Evolutionary conservation across 2,329 filamentous ascomycete genomes (phyloP).

Genomic region (Cladophialophora psammophila): DNA sequence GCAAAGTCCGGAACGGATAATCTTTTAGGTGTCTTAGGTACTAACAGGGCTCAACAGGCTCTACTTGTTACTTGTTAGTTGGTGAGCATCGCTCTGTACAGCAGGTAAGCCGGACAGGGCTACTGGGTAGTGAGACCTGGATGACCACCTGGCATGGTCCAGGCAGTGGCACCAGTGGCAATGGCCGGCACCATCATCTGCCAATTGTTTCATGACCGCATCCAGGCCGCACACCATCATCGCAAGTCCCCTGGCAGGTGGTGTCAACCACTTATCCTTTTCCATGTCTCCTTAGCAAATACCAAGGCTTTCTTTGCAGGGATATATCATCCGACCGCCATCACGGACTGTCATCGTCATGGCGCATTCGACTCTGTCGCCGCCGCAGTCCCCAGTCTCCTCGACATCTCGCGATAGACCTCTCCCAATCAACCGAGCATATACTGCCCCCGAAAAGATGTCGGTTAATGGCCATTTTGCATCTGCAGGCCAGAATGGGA

Average conservation of each 20-base stretch:
- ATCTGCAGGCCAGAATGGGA: constrained; percentile 49
- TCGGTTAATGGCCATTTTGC: constrained; percentile 57
- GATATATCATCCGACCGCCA: constrained; percentile 23
- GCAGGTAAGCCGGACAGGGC: constrained; percentile 16
- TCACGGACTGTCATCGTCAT: constrained; percentile 30
- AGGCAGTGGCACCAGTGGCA: not conserved
- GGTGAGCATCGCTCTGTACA: too few relatives aligned
- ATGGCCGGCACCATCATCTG: constrained; percentile 8
- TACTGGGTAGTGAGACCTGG: not conserved
- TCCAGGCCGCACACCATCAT: constrained; percentile 17
- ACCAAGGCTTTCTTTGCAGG: constrained; percentile 23
- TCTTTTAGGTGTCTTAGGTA: constrained; percentile 1
- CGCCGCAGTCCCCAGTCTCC: constrained; percentile 31
- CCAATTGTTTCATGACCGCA: constrained; percentile 18
- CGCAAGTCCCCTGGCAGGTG: constrained; percentile 24
- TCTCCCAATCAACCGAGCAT: constrained; percentile 28
- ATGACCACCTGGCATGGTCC: not conserved
- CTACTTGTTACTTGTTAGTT: too few relatives aligned
- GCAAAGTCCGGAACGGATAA: constrained; percentile 4
- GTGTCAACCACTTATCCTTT: constrained; percentile 27
- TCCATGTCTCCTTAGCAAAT: constrained; percentile 26
- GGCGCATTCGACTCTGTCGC: constrained; percentile 34
- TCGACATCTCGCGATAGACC: constrained; percentile 32
- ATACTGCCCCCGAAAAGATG: constrained; percentile 49
- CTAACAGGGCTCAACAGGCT: not conserved